Evolutionary conservation across 192 early-diverging fungal genomes (phyloP).

Genomic region (Coemansia sp.): DNA sequence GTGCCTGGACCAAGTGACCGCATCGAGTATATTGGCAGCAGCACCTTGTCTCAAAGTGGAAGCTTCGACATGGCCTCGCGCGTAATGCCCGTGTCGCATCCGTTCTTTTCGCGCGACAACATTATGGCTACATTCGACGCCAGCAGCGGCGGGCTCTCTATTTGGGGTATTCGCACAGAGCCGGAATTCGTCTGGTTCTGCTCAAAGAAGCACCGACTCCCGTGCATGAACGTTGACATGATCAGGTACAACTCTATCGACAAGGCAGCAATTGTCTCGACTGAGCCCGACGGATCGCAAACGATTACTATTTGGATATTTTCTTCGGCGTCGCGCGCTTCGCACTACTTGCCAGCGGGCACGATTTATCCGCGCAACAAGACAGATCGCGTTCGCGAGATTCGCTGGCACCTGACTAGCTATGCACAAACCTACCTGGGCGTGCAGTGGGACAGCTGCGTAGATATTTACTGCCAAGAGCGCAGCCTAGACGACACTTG

Average conservation of each 20-base stretch:
- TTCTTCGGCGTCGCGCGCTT: conserved; percentile 55
- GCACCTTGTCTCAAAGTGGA: conserved; percentile 11
- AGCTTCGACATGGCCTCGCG: conserved; percentile 50
- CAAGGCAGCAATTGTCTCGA: conserved; percentile 57
- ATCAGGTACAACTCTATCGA: conserved; percentile 60
- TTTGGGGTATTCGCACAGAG: conserved; percentile 50
- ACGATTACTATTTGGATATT: conserved; percentile 55
- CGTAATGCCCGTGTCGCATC: conserved; percentile 53
- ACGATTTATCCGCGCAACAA: conserved; percentile 47
- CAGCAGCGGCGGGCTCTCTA: conserved; percentile 40
- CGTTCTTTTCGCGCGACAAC: conserved; percentile 55
- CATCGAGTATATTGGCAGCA: conserved; percentile 28
- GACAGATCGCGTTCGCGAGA: conserved; percentile 45
- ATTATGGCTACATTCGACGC: conserved; percentile 54
- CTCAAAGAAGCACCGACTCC: conserved; percentile 53
- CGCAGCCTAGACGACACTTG: conserved; percentile 49
- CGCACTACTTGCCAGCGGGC: conserved; percentile 55
- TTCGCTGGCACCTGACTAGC: conserved; percentile 56
- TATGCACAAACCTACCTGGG: conserved; percentile 57
- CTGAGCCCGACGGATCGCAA: conserved; percentile 35
- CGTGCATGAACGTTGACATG: conserved; percentile 52
- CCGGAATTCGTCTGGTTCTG: conserved; percentile 47
- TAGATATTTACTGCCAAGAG: conserved; percentile 55
- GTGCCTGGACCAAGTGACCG: conserved; percentile 15
- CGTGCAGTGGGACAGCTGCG: conserved; percentile 51